Percentiles rank a stretch among this genome's conserved stretches.
phyloP scores from a whole-genome alignment of 345 rosid genomes.

The Salix dunnii region DNA sequence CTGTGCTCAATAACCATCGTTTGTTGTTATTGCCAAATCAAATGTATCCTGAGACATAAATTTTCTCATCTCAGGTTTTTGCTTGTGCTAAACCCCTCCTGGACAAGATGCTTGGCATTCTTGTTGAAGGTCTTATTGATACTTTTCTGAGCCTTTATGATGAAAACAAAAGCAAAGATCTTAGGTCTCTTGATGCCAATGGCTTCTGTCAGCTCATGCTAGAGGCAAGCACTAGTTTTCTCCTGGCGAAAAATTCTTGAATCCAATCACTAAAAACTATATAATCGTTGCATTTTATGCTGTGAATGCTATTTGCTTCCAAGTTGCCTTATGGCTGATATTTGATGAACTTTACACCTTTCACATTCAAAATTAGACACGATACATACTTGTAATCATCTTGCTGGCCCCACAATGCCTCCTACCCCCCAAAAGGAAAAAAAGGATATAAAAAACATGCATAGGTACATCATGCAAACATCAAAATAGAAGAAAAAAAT shows the following conservation, averaged over 20 bases:
- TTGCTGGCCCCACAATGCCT: neutral
- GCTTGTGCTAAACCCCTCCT: constrained; percentile 91
- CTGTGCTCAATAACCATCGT: neutral
- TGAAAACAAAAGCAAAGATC: constrained; percentile 62
- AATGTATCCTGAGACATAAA: neutral
- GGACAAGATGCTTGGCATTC: constrained; percentile 88
- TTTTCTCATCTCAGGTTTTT: constrained; percentile 56
- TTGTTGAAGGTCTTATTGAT: constrained; percentile 93
- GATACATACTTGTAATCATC: neutral
- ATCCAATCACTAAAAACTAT: neutral
- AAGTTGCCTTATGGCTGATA: neutral
- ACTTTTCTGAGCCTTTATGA: constrained; percentile 75
- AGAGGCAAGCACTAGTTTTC: constrained; percentile 55
- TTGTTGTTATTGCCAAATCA: neutral
- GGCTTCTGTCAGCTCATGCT: constrained; percentile 99
- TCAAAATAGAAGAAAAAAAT: neutral
- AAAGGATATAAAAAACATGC: too few relatives aligned
- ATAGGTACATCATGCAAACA: neutral
- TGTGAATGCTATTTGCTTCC: neutral
- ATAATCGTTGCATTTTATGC: neutral
- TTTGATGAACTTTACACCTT: neutral
- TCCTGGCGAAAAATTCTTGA: neutral
- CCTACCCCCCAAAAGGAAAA: neutral
- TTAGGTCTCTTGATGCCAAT: constrained; percentile 74
- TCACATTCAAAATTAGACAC: neutral